Conservation (phyloP, 2,329 filamentous ascomycete species). For the Sphaerostilbella broomeana region DNA sequence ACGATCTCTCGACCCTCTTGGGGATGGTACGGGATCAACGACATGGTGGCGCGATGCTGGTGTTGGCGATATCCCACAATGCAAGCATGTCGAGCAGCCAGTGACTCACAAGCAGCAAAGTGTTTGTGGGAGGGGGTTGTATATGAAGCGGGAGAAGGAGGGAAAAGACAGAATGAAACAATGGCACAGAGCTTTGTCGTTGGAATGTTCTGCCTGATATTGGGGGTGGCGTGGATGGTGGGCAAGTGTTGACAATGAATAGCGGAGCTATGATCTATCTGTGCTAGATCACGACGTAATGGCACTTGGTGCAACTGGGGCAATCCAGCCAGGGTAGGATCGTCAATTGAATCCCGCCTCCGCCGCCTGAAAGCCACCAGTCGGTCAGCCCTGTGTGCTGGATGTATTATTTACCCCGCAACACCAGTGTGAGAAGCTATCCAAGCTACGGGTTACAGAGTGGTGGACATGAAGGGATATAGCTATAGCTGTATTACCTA, state of each 20-base stretch:
- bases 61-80: constrained; percentile 15
- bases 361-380: too few relatives aligned
- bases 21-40: constrained; percentile 69
- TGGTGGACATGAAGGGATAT: too few relatives aligned
- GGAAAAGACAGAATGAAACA: not conserved
- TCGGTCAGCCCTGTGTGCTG: too few relatives aligned
- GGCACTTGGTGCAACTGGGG: not conserved
- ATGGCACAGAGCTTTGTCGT: too few relatives aligned
- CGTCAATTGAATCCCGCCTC: too few relatives aligned
- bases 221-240: constrained; percentile 1
- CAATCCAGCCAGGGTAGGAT: too few relatives aligned
- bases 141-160: not conserved
- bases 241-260: not conserved
- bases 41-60: constrained; percentile 37
- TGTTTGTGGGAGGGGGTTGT: not conserved
- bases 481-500: too few relatives aligned
- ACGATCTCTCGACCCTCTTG: constrained; percentile 72
- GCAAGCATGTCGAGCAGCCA: constrained; percentile 17
- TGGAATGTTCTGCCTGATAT: constrained; percentile 1
- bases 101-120: not conserved
- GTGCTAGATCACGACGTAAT: constrained; percentile 7
- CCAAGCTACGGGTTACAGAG: too few relatives aligned
- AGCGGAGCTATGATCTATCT: not conserved
- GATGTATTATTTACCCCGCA: too few relatives aligned
- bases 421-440: too few relatives aligned